Percentiles rank a stretch among this genome's conserved stretches.
Evolutionary conservation across 164 flowering plant species (phyloP).

Genomic region (Dillenia turbinata): DNA sequence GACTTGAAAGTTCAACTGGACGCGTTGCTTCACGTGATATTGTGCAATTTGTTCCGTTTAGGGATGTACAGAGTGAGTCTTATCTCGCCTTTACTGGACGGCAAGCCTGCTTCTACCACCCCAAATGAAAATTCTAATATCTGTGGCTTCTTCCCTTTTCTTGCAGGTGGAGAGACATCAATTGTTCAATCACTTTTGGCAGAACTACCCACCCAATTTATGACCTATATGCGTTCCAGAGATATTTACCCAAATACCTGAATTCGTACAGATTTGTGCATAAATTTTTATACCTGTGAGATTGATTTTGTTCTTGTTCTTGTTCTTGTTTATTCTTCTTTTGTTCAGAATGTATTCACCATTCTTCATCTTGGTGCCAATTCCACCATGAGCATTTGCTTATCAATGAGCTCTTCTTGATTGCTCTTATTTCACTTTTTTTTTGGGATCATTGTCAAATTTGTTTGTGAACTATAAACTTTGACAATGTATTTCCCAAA

Average conservation of each 20-base stretch:
- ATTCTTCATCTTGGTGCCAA: too few relatives aligned
- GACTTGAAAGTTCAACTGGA: constrained; percentile 63
- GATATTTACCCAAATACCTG: constrained; percentile 35
- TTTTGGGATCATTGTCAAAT: too few relatives aligned
- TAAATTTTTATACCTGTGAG: constrained; percentile 24
- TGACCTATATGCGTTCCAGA: constrained; percentile 50
- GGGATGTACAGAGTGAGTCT: constrained; percentile 68
- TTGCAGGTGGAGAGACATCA: constrained; percentile 54
- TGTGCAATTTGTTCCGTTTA: constrained; percentile 78
- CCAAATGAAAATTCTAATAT: not conserved
- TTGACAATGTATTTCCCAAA: too few relatives aligned
- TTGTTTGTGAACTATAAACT: too few relatives aligned
- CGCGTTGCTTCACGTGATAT: constrained; percentile 77
- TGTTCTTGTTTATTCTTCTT: not conserved
- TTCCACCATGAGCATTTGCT: too few relatives aligned
- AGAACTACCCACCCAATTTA: constrained; percentile 56
- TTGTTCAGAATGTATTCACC: too few relatives aligned
- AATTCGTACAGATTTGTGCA: not conserved
- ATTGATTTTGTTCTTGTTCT: constrained; percentile 1
- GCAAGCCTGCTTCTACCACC: not conserved
- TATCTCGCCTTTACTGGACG: not conserved
- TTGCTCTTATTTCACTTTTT: too few relatives aligned
- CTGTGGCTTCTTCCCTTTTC: not conserved
- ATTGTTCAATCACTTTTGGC: constrained; percentile 59
- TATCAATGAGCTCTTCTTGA: too few relatives aligned